phyloP scores from a whole-genome alignment of 495 filamentous ascomycete species.

The Barbatosphaeria neglecta region DNA sequence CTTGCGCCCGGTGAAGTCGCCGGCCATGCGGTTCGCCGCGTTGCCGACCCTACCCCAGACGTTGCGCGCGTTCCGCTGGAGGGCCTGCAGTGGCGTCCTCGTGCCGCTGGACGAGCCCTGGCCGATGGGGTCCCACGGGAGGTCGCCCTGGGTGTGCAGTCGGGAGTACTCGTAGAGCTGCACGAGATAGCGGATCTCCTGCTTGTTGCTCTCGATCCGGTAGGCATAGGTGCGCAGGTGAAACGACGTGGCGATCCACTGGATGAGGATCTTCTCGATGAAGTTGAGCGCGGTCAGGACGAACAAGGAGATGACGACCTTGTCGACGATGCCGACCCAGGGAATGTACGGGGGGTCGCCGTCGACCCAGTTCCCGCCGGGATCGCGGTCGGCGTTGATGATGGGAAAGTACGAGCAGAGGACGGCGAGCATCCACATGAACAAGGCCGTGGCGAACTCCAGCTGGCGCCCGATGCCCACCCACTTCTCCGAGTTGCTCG shows the following conservation, averaged over 20 bases:
- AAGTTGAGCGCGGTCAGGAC: constrained; percentile 72
- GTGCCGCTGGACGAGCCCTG: constrained; percentile 38
- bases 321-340: constrained; percentile 77
- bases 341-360: constrained; percentile 36
- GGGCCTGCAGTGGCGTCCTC: constrained; percentile 58
- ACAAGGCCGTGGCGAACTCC: constrained; percentile 75
- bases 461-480: constrained; percentile 76
- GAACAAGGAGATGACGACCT: constrained; percentile 75
- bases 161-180: constrained; percentile 80
- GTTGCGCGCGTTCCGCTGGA: constrained; percentile 60
- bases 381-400: constrained; percentile 61
- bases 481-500: constrained; percentile 84
- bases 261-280: constrained; percentile 86
- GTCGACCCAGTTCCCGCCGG: constrained; percentile 21
- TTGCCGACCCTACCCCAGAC: constrained; percentile 75
- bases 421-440: constrained; percentile 86
- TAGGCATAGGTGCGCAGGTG: constrained; percentile 86
- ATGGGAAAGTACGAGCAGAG: constrained; percentile 61
- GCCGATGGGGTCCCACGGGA: constrained; percentile 32
- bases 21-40: constrained; percentile 79
- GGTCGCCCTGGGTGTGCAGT: constrained; percentile 57
- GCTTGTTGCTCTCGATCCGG: constrained; percentile 86
- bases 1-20: constrained; percentile 79
- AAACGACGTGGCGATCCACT: constrained; percentile 89
- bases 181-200: constrained; percentile 48